Conservation (phyloP, 306 rosid species). For the Medicago ruthenica region DNA sequence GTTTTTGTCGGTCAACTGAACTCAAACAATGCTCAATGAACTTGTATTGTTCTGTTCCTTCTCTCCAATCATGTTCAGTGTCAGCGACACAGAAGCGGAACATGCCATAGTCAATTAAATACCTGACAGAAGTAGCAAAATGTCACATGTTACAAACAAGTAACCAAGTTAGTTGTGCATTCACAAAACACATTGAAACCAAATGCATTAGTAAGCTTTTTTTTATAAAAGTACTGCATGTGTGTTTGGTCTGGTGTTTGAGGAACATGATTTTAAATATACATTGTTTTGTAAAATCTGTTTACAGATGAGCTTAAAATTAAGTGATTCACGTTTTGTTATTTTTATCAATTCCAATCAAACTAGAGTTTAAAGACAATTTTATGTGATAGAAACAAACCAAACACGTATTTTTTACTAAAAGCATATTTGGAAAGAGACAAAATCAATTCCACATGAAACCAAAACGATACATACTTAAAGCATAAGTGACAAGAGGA, state of each 20-base stretch:
- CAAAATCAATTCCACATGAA: too few relatives aligned
- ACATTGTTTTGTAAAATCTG: background rate
- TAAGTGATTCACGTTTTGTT: background rate
- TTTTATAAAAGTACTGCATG: background rate
- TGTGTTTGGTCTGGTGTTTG: background rate
- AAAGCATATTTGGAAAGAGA: too few relatives aligned
- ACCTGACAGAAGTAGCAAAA: conserved; percentile 54
- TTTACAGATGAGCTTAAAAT: background rate
- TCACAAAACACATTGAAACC: background rate
- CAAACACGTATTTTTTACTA: too few relatives aligned
- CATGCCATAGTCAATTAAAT: conserved; percentile 85
- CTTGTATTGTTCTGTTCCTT: conserved; percentile 81
- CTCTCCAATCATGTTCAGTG: conserved; percentile 94
- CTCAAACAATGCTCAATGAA: conserved; percentile 84
- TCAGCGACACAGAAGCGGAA: conserved; percentile 90
- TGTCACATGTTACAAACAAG: conserved; percentile 22
- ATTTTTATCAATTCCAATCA: too few relatives aligned
- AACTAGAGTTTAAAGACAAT: too few relatives aligned
- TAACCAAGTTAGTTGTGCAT: background rate
- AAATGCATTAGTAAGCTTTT: background rate
- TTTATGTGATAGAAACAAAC: too few relatives aligned
- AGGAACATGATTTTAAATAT: background rate
- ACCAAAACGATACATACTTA: too few relatives aligned
- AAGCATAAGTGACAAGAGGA: too few relatives aligned
- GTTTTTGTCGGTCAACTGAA: conserved; percentile 90